Conservation (phyloP, 192 early-diverging fungal species). For the Coemansia umbellata region DNA sequence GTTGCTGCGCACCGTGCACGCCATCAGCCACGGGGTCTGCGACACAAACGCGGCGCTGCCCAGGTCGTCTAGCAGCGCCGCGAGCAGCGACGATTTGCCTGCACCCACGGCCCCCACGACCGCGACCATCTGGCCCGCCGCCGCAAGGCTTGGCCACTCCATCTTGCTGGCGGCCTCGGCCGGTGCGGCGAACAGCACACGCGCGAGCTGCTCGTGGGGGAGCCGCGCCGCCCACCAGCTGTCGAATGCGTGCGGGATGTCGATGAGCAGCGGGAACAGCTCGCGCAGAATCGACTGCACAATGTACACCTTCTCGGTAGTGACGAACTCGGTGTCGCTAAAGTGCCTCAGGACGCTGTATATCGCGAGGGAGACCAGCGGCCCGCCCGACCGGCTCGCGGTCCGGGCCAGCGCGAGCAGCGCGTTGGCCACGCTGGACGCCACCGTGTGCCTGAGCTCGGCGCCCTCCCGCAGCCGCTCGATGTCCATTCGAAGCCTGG, state of each 20-base stretch:
- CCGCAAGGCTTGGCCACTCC: too few relatives aligned
- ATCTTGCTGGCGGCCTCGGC: too few relatives aligned
- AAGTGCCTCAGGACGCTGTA: slow-evolving; percentile 11
- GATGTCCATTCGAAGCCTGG: slow-evolving; percentile 1
- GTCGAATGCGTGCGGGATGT: slow-evolving; percentile 35
- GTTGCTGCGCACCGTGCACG: slow-evolving; percentile 42
- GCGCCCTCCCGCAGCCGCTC: slow-evolving; percentile 1
- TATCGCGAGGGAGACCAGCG: slow-evolving; percentile 22
- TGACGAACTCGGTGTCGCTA: not conserved
- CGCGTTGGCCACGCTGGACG: not conserved
- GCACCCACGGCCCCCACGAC: slow-evolving; percentile 78
- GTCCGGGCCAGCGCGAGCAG: slow-evolving; percentile 7
- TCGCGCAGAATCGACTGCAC: slow-evolving; percentile 36
- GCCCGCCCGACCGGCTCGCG: slow-evolving; percentile 27
- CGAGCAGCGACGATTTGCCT: slow-evolving; percentile 79
- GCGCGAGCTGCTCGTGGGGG: slow-evolving; percentile 12
- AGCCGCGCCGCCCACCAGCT: slow-evolving; percentile 30
- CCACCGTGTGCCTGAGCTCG: slow-evolving; percentile 2
- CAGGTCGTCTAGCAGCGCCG: slow-evolving; percentile 78
- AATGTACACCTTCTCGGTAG: slow-evolving; percentile 26
- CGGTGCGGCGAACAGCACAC: slow-evolving; percentile 2
- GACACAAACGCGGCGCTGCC: slow-evolving; percentile 14
- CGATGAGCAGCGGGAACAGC: slow-evolving; percentile 30
- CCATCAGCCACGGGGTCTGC: slow-evolving; percentile 49
- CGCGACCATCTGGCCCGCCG: slow-evolving; percentile 59